Conservation (phyloP, 495 filamentous ascomycete species). For the Trichocladium antarcticum region DNA sequence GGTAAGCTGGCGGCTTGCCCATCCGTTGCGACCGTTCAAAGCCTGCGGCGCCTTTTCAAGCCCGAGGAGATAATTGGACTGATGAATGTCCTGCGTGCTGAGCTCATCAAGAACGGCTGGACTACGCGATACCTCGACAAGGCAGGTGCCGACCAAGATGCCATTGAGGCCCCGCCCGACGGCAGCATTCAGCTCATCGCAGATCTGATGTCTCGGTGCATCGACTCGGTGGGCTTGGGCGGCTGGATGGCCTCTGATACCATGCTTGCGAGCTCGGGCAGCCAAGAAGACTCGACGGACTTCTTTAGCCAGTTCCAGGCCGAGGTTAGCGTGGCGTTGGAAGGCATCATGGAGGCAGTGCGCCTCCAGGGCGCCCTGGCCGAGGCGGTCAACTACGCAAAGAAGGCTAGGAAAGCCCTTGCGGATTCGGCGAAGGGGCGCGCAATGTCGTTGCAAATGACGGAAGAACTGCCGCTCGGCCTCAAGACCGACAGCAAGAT, state of each 20-base stretch:
- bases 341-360: conserved; percentile 62
- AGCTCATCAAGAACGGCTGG: conserved; percentile 56
- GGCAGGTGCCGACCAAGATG: conserved; percentile 35
- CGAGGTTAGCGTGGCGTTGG: conserved; percentile 65
- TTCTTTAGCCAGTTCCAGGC: conserved; percentile 57
- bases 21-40: conserved; percentile 40
- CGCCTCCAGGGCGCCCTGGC: conserved; percentile 56
- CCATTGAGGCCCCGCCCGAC: conserved; percentile 43
- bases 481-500: conserved; percentile 48
- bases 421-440: conserved; percentile 8
- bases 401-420: conserved; percentile 31
- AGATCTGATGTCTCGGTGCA: conserved; percentile 58
- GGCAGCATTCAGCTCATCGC: conserved; percentile 48
- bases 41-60: conserved; percentile 54
- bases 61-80: conserved; percentile 59
- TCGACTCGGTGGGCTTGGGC: conserved; percentile 74
- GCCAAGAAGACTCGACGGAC: conserved; percentile 42
- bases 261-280: conserved; percentile 33
- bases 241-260: conserved; percentile 64
- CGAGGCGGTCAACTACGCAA: conserved; percentile 58
- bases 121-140: conserved; percentile 51
- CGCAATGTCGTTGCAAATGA: conserved; percentile 10
- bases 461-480: conserved; percentile 50
- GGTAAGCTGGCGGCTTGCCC: conserved; percentile 57
- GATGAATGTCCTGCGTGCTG: conserved; percentile 58